Percentiles rank a stretch among this genome's conserved stretches.
Conservation (phyloP, 495 filamentous ascomycete species). For the Astrothelium macrocarpum region DNA sequence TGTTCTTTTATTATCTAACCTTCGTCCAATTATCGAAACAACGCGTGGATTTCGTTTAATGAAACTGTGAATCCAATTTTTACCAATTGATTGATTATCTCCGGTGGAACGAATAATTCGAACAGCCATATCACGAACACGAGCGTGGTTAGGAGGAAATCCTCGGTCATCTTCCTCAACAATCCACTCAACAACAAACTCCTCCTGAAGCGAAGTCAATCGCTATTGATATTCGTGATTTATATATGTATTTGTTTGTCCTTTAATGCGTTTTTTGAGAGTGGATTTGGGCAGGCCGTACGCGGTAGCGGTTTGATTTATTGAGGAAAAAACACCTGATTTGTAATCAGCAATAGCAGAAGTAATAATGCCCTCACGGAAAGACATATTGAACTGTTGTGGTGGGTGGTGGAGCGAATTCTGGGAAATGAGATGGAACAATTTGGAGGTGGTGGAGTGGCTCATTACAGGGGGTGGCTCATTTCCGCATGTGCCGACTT, state of each 20-base stretch:
- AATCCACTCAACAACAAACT: constrained; percentile 13
- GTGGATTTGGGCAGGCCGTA: not conserved
- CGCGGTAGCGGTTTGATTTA: not conserved
- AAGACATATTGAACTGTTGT: not conserved
- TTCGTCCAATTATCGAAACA: constrained; percentile 9
- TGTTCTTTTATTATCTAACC: not conserved
- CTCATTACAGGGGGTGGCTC: not conserved
- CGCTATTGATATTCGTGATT: constrained; percentile 12
- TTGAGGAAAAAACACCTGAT: not conserved
- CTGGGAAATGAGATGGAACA: not conserved
- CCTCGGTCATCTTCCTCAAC: constrained; percentile 9
- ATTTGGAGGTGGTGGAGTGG: not conserved
- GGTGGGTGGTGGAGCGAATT: not conserved
- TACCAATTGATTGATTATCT: not conserved
- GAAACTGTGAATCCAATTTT: not conserved
- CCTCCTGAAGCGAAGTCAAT: constrained; percentile 6
- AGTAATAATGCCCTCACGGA: not conserved
- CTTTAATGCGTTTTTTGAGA: not conserved
- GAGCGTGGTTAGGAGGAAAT: constrained; percentile 6
- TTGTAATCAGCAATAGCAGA: not conserved
- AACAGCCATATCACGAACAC: constrained; percentile 8
- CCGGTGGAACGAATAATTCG: constrained; percentile 2
- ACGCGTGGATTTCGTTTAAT: not conserved
- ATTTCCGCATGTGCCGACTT: not conserved
- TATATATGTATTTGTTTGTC: not conserved